Evolutionary conservation across 805 yeast genomes (phyloP).

Genomic region (Blastobotrys attinorum): DNA sequence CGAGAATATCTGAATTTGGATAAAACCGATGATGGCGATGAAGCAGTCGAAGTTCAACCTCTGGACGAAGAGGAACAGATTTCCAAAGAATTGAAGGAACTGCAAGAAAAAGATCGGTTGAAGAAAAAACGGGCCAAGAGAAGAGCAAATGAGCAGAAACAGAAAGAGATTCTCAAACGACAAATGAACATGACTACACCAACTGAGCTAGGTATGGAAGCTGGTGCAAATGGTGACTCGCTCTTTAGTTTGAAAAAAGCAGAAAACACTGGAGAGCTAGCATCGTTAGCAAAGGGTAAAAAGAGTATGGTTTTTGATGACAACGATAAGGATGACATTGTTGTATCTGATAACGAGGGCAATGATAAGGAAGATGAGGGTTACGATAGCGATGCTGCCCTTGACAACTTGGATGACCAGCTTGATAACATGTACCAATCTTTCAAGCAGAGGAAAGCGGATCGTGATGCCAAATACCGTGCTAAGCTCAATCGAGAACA

Average conservation of each 20-base stretch:
- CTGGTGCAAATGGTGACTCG: constrained; percentile 64
- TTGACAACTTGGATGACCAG: constrained; percentile 58
- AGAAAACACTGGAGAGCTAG: constrained; percentile 75
- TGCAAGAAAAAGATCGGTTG: constrained; percentile 62
- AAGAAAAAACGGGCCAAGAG: constrained; percentile 75
- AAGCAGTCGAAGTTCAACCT: constrained; percentile 55
- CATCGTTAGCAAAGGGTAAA: constrained; percentile 69
- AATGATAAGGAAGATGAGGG: constrained; percentile 30
- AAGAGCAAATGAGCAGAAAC: constrained; percentile 71
- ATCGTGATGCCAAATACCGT: constrained; percentile 39
- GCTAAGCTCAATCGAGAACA: constrained; percentile 44
- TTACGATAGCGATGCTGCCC: constrained; percentile 32
- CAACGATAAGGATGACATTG: constrained; percentile 25
- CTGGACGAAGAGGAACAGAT: constrained; percentile 84
- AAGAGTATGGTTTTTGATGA: constrained; percentile 34
- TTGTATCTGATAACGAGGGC: constrained; percentile 23
- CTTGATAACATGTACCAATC: constrained; percentile 73
- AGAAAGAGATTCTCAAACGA: constrained; percentile 81
- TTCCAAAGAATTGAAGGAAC: constrained; percentile 71
- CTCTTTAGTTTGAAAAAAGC: constrained; percentile 80
- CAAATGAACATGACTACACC: constrained; percentile 96
- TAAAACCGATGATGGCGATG: constrained; percentile 37
- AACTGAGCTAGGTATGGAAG: constrained; percentile 87
- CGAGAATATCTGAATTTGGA: constrained; percentile 68
- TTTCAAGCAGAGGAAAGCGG: constrained; percentile 43